Conservation (phyloP, 768 basidiomycete species). For the Clitopilus hobsonii region DNA sequence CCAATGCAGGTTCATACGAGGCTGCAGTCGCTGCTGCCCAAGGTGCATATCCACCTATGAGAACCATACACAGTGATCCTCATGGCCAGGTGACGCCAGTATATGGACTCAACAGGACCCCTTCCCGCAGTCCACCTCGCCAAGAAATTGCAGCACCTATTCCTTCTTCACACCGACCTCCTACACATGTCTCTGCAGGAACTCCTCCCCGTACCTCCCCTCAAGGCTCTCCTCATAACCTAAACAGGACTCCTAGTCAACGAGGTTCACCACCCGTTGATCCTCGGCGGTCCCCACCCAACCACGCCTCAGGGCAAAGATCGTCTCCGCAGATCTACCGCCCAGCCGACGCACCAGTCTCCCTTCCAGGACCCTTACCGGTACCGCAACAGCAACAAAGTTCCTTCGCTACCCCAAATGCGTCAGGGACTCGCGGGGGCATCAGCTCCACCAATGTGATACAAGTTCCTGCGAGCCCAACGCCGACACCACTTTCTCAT, state of each 20-base stretch:
- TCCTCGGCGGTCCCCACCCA: not conserved
- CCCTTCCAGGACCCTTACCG: not conserved
- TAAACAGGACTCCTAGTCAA: not conserved
- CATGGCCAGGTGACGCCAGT: not conserved
- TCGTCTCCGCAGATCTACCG: not conserved
- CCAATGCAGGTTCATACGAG: not conserved
- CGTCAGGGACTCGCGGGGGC: not conserved
- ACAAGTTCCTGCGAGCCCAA: not conserved
- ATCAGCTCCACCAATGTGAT: not conserved
- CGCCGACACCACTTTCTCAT: slow-evolving; percentile 12
- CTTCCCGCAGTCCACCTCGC: not conserved
- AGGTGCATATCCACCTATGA: not conserved
- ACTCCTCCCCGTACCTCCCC: not conserved
- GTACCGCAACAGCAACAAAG: not conserved
- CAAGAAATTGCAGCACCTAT: not conserved
- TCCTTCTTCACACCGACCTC: not conserved
- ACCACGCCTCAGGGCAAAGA: not conserved
- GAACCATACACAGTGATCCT: not conserved
- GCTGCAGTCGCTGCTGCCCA: not conserved
- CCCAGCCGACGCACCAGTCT: not conserved
- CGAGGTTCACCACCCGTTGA: not conserved
- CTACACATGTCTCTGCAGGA: not conserved
- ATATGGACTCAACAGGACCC: not conserved
- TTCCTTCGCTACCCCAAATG: not conserved
- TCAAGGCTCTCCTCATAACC: not conserved